phyloP scores from a whole-genome alignment of 768 basidiomycete genomes.

The Rhizopogon vinicolor region DNA sequence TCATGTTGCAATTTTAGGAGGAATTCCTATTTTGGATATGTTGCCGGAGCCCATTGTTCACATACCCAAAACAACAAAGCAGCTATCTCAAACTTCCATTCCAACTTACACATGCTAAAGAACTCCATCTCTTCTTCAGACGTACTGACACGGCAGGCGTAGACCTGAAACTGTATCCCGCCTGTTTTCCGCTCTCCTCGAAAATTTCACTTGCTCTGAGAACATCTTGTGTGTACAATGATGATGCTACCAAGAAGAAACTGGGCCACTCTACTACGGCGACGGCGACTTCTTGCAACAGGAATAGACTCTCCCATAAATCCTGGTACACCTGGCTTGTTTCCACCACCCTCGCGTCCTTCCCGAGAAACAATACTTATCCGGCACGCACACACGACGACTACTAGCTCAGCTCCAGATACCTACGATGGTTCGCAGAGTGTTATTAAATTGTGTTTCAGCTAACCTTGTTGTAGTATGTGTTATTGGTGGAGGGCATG shows the following conservation, averaged over 20 bases:
- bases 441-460: slow-evolving; percentile 7
- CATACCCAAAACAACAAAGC: background rate
- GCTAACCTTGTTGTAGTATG: slow-evolving; percentile 59
- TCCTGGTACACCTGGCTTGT: too few species aligned
- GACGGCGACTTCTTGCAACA: background rate
- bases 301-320: background rate
- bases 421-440: slow-evolving; percentile 21
- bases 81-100: background rate
- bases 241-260: background rate
- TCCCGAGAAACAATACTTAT: background rate
- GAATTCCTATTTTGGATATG: background rate
- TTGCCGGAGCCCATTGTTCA: background rate
- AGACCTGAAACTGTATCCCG: background rate
- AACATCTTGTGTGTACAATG: background rate
- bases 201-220: background rate
- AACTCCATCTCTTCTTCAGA: background rate
- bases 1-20: background rate
- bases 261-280: background rate
- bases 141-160: background rate
- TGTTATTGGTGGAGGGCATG: slow-evolving; percentile 89
- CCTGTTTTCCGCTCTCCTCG: background rate
- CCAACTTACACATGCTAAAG: background rate
- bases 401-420: background rate
- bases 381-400: background rate
- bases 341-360: background rate